Conservation (phyloP, 2,329 filamentous ascomycete genomes). For the Niveomyces coronatus region DNA sequence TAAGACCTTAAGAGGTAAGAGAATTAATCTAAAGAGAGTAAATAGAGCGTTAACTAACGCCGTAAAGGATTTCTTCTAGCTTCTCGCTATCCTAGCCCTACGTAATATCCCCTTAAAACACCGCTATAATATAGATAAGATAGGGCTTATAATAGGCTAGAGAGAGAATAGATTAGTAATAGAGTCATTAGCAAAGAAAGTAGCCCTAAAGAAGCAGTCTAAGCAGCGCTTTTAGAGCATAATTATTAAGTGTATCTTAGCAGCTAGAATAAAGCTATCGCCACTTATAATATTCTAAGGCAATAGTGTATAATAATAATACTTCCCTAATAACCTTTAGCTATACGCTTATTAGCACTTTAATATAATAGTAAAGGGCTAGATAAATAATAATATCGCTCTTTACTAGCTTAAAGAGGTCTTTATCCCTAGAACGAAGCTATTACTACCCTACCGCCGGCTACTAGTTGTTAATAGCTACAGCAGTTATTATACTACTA, state of each 20-base stretch:
- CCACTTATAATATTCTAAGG: slow-evolving; percentile 3
- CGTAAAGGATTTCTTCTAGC: not conserved
- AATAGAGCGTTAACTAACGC: not conserved
- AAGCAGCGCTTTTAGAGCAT: not conserved
- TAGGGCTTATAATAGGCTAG: not conserved
- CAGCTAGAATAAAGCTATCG: not conserved
- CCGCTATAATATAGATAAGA: slow-evolving; percentile 5
- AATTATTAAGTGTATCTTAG: slow-evolving; percentile 2
- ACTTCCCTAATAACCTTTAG: not conserved
- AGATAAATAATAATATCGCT: not conserved
- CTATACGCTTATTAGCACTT: not conserved
- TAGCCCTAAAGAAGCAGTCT: not conserved
- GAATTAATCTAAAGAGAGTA: not conserved
- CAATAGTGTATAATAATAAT: slow-evolving; percentile 1
- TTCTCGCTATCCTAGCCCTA: not conserved
- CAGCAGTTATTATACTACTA: slow-evolving; percentile 2
- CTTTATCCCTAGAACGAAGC: not conserved
- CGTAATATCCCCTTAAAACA: not conserved
- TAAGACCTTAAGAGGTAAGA: not conserved
- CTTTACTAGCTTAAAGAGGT: not conserved
- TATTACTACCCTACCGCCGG: not conserved
- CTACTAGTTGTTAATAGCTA: slow-evolving; percentile 2
- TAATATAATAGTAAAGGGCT: not conserved
- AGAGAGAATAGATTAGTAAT: not conserved
- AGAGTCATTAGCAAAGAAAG: not conserved